Conservation (phyloP, 2,329 filamentous ascomycete species). For the Hawksworthiomyces lignivorus region DNA sequence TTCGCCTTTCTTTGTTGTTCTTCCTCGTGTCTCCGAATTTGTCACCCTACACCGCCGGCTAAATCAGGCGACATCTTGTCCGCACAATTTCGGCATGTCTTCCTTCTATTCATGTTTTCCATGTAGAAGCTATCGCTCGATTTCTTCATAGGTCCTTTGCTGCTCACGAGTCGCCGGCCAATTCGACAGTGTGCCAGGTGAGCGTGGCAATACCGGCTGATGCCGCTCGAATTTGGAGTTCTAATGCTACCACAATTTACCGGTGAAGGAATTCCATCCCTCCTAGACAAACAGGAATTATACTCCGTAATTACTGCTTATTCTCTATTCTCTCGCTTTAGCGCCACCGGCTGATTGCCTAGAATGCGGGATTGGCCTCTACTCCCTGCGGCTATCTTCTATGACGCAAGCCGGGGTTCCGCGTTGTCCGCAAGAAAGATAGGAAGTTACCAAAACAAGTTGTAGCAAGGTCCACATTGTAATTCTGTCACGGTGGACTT, state of each 20-base stretch:
- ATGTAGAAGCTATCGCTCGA: too few relatives aligned
- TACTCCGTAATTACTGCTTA: too few relatives aligned
- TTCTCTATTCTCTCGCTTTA: too few relatives aligned
- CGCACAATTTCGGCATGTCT: not conserved
- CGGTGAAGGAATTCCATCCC: not conserved
- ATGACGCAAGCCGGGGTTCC: conserved; percentile 2
- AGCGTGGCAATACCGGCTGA: conserved; percentile 6
- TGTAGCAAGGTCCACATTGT: not conserved
- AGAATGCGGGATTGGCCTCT: too few relatives aligned
- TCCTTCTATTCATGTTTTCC: not conserved
- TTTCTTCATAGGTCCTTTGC: too few relatives aligned
- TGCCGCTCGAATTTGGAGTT: conserved; percentile 5
- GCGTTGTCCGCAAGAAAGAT: not conserved
- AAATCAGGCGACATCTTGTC: not conserved
- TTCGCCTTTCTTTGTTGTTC: not conserved
- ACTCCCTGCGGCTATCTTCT: too few relatives aligned
- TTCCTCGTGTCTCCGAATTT: not conserved
- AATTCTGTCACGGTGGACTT: not conserved
- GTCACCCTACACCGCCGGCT: not conserved
- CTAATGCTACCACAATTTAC: conserved; percentile 7
- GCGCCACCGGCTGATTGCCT: too few relatives aligned
- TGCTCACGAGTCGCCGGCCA: too few relatives aligned
- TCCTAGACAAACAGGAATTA: too few relatives aligned
- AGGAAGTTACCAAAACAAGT: not conserved
- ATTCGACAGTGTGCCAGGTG: too few relatives aligned